Evolutionary conservation across 768 basidiomycete species (phyloP).

Genomic region (Coprinopsis sp.): DNA sequence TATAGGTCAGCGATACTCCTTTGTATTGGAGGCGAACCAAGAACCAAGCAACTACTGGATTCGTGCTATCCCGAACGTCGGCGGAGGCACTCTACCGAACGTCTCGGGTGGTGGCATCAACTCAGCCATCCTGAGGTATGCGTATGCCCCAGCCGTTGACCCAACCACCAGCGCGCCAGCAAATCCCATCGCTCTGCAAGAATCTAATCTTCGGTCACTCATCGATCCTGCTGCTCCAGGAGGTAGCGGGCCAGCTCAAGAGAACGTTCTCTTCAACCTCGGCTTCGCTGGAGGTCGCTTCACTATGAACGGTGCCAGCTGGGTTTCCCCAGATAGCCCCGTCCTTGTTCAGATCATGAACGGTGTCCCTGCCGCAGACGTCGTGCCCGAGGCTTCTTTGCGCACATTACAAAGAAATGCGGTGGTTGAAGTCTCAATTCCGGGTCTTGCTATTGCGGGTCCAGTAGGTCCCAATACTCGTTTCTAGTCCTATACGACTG

Average conservation of each 20-base stretch:
- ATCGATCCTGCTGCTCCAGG: constrained; percentile 20
- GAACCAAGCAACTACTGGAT: constrained; percentile 42
- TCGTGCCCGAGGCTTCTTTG: constrained; percentile 38
- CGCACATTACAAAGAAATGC: constrained; percentile 41
- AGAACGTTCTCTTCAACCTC: constrained; percentile 17
- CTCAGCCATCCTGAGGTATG: constrained; percentile 43
- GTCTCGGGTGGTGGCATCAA: constrained; percentile 30
- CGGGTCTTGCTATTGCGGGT: constrained; percentile 22
- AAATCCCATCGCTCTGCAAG: constrained; percentile 13
- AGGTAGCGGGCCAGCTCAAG: constrained; percentile 14
- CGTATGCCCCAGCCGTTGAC: constrained; percentile 28
- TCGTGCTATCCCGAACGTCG: constrained; percentile 22
- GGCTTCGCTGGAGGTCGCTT: constrained; percentile 9
- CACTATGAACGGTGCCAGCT: constrained; percentile 11
- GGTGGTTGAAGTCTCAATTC: constrained; percentile 44
- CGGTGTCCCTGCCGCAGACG: constrained; percentile 31
- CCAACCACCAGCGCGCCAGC: constrained; percentile 14
- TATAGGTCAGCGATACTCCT: constrained; percentile 34
- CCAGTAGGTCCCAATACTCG: constrained; percentile 9
- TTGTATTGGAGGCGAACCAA: constrained; percentile 36
- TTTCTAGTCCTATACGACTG: no score
- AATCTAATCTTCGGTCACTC: constrained; percentile 20
- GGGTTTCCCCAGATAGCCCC: constrained; percentile 31
- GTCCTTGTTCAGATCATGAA: constrained; percentile 49
- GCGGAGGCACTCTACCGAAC: constrained; percentile 8